phyloP scores from a whole-genome alignment of 2,329 filamentous ascomycete species.

The Venturia effusa region DNA sequence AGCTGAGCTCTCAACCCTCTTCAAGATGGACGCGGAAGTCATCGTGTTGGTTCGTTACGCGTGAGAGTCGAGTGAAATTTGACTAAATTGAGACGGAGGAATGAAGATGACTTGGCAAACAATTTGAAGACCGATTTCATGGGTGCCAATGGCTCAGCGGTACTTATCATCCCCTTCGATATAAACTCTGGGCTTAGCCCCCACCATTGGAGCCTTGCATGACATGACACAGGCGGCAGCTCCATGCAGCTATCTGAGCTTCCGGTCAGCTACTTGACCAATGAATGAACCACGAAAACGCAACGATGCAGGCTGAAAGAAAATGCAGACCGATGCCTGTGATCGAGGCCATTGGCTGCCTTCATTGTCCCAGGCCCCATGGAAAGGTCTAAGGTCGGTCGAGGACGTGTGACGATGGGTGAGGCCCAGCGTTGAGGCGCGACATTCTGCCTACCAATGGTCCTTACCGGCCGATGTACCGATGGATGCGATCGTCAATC shows the following conservation, averaged over 20 bases:
- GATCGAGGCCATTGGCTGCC: background rate
- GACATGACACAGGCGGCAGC: background rate
- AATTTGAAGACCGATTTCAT: background rate
- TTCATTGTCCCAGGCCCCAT: background rate
- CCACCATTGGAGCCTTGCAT: background rate
- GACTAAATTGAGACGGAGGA: no score
- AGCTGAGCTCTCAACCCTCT: constrained; percentile 4
- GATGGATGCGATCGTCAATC: background rate
- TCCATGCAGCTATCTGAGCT: background rate
- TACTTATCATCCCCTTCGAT: background rate
- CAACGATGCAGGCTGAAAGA: background rate
- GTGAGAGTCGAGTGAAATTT: background rate
- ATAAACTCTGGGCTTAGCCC: background rate
- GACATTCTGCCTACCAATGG: background rate
- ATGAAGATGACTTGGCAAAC: background rate
- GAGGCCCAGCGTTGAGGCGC: background rate
- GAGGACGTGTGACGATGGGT: background rate
- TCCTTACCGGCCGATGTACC: background rate
- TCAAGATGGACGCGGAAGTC: background rate
- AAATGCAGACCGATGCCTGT: background rate
- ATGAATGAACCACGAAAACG: background rate
- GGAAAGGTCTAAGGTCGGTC: background rate
- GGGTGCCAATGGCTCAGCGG: no score
- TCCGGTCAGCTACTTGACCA: background rate
- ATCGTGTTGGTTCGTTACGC: background rate